A percentile compares a stretch with the other conserved stretches of the same genome.
Evolutionary conservation across 306 rosid species (phyloP).

Genomic region (Purshia tridentata): DNA sequence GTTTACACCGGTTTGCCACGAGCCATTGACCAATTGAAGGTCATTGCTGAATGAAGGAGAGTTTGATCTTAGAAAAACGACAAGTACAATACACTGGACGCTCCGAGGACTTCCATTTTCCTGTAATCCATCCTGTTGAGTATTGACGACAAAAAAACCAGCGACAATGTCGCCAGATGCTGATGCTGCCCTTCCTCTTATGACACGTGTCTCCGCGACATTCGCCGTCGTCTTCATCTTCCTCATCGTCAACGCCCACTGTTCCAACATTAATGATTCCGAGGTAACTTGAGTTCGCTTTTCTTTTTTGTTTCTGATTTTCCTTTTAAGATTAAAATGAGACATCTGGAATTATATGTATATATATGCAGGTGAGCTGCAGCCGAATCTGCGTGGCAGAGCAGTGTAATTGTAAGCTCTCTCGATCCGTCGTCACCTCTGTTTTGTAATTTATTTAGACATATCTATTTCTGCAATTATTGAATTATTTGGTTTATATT

Average conservation of each 20-base stretch:
- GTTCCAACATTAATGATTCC: constrained; percentile 39
- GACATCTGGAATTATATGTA: not conserved
- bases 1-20: no score
- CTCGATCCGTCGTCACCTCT: no score
- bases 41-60: no score
- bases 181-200: constrained; percentile 1
- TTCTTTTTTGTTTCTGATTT: not conserved
- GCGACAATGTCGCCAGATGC: constrained; percentile 20
- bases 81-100: not conserved
- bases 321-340: not conserved
- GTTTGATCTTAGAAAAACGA: not conserved
- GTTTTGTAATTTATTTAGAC: not conserved
- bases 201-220: constrained; percentile 34
- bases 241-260: constrained; percentile 34
- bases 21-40: no score
- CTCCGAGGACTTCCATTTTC: not conserved
- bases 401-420: constrained; percentile 64
- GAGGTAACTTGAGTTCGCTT: constrained; percentile 24
- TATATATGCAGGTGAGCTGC: constrained; percentile 43
- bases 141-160: not conserved
- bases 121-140: not conserved
- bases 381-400: constrained; percentile 60
- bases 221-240: constrained; percentile 36
- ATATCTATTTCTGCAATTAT: not conserved
- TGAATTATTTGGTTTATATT: not conserved